Evolutionary conservation across 306 rosid genomes (phyloP).

Genomic region (Astragalus membranaceus): DNA sequence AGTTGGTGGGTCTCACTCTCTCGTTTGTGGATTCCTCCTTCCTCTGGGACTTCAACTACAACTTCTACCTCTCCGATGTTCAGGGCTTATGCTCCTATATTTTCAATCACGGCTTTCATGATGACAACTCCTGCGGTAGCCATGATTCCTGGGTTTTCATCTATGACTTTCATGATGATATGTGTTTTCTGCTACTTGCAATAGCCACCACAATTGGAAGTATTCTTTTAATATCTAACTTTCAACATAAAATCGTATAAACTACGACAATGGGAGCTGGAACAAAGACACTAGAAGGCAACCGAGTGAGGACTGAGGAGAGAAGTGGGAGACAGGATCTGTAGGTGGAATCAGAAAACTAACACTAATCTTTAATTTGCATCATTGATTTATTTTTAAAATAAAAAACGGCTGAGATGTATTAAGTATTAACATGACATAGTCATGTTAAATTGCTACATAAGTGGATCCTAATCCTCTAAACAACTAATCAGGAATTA

Average conservation of each 20-base stretch:
- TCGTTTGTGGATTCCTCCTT: neutral
- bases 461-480: neutral
- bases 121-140: slow-evolving; percentile 33
- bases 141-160: slow-evolving; percentile 4
- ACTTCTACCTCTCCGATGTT: slow-evolving; percentile 30
- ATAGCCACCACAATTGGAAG: neutral
- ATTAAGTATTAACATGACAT: neutral
- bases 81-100: slow-evolving; percentile 49
- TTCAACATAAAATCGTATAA: neutral
- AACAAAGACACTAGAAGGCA: neutral
- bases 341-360: neutral
- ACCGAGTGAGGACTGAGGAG: neutral
- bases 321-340: neutral
- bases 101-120: slow-evolving; percentile 38
- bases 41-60: slow-evolving; percentile 40
- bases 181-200: neutral
- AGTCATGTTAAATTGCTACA: neutral
- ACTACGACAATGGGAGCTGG: neutral
- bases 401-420: neutral
- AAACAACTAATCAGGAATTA: neutral
- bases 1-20: neutral
- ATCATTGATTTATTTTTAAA: neutral
- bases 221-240: neutral
- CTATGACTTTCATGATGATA: neutral
- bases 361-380: neutral